These are phyloP conservation scores for Pleurotus cornucopiae DNA, from an alignment of 768 basidiomycete species.

Conservation along the genomic window DNA sequence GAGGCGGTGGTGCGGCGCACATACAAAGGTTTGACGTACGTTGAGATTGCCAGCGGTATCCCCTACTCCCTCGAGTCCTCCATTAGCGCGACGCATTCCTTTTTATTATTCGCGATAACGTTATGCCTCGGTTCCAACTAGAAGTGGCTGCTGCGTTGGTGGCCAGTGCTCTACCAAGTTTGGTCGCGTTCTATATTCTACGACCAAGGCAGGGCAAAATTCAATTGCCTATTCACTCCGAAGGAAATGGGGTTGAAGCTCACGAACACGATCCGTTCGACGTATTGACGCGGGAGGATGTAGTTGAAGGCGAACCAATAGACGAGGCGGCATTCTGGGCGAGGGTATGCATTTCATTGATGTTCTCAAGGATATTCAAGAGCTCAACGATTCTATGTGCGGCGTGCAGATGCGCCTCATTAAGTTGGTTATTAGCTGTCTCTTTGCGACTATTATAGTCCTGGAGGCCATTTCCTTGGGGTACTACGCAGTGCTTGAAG, in stretches of 20 bases:
- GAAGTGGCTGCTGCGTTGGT: constrained; percentile 46
- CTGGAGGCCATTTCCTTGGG: constrained; percentile 54
- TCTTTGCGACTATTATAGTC: constrained; percentile 42
- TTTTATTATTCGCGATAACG: not conserved
- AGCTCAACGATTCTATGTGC: no score
- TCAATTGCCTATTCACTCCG: constrained; percentile 35
- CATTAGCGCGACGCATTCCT: no score
- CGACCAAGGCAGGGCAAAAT: constrained; percentile 46
- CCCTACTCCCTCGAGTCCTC: no score
- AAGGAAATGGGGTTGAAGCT: constrained; percentile 14
- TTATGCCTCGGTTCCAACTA: constrained; percentile 61
- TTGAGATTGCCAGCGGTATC: not conserved
- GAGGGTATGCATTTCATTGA: constrained; percentile 30
- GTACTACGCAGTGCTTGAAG: constrained; percentile 38
- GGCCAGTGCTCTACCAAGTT: constrained; percentile 38
- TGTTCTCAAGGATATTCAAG: no score
- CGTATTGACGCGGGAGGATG: constrained; percentile 69
- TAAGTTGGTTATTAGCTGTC: constrained; percentile 47
- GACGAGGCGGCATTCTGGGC: constrained; percentile 58
- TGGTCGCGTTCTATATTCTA: constrained; percentile 35
- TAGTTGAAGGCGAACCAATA: constrained; percentile 63
- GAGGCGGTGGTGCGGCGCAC: no score
- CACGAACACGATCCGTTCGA: constrained; percentile 55
- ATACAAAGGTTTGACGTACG: not conserved
- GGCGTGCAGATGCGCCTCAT: constrained; percentile 48